A percentile compares a stretch with the other conserved stretches of the same genome.
These are phyloP conservation scores for Vanderwaltozyma yarrowii DNA, from an alignment of 805 yeast species.

Conservation along the genomic window DNA sequence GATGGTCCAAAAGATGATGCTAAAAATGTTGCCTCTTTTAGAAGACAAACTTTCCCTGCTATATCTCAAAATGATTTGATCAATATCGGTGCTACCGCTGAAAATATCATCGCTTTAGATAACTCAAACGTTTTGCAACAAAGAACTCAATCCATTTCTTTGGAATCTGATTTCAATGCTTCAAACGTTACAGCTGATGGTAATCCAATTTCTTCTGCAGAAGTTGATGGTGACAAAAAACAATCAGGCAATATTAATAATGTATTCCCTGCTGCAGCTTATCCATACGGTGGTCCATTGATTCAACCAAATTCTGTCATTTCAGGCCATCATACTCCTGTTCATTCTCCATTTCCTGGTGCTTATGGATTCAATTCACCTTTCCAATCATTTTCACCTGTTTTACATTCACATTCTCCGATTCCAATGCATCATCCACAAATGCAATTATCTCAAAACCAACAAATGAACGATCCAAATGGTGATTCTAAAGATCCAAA, in stretches of 20 bases:
- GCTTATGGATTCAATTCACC: slow-evolving; percentile 26
- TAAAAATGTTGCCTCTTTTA: slow-evolving; percentile 9
- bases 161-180: slow-evolving; percentile 8
- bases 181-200: not conserved
- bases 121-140: slow-evolving; percentile 7
- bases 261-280: slow-evolving; percentile 22
- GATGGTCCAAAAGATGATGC: slow-evolving; percentile 6
- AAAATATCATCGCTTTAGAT: not conserved
- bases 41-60: slow-evolving; percentile 28
- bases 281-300: slow-evolving; percentile 27
- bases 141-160: slow-evolving; percentile 24
- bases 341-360: slow-evolving; percentile 26
- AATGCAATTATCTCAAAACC: slow-evolving; percentile 5
- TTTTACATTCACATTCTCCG: slow-evolving; percentile 20
- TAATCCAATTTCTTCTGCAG: slow-evolving; percentile 7
- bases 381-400: slow-evolving; percentile 27
- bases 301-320: slow-evolving; percentile 23
- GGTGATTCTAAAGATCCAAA: not conserved
- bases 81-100: slow-evolving; percentile 1
- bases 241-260: slow-evolving; percentile 1
- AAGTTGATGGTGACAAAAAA: slow-evolving; percentile 3
- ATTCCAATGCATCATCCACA: slow-evolving; percentile 16
- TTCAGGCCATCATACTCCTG: slow-evolving; percentile 19
- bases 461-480: not conserved
- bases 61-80: slow-evolving; percentile 9